Evolutionary conservation across 2,329 filamentous ascomycete species (phyloP), one percentile per base, ranked within the genome.

Genomic region (Grosmannia clavigera): DNA sequence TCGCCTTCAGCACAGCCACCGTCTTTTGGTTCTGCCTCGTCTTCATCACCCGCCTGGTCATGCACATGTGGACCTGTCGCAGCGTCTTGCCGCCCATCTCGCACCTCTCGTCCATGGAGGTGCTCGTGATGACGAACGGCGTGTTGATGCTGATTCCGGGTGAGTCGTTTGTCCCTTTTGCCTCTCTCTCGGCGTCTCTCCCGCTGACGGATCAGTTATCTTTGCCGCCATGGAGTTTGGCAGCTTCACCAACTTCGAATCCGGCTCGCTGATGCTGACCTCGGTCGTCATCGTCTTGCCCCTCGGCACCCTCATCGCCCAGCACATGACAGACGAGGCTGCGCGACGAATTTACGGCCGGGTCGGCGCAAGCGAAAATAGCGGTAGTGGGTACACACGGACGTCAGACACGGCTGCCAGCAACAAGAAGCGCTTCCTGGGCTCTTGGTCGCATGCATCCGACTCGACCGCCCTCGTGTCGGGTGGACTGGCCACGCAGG

Each of bases 71-170:
- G 52, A 67, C 70, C 10, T 78, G 78, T 63, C 71, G 78, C 31
- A 76, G 74, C 55, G 67, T 83, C 7, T 70, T 82, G 1, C 74
- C 75, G 0, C 70, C 70, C 0, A 68, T 73, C 3, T 70, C 70
- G 56, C 69, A 73, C 0, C 66, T 83, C 48, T 77, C 70, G 0
- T 74, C 78, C 5, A 78, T 83, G 72, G 80, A 83, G 64, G 74
- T 81, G 9, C 71, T 83, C 29, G 73, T 81, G 57, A 77, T 81
- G 65, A 79, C 78, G 56, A 82, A 83, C 46, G 80, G 79, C 12
- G 64, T 81, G 1, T 70, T 83, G 59, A 82, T 83, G 81, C 64
- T 81, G 19, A 67, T 81, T 11, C 80, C 80, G n/a, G 76, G 80
- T 81, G 27, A 1, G 55, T 58, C 14, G n/a, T 22, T 9, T 46